Base-by-base conservation (phyloP, 163 green algal genomes). In the Smithsoniella earleae region DNA sequence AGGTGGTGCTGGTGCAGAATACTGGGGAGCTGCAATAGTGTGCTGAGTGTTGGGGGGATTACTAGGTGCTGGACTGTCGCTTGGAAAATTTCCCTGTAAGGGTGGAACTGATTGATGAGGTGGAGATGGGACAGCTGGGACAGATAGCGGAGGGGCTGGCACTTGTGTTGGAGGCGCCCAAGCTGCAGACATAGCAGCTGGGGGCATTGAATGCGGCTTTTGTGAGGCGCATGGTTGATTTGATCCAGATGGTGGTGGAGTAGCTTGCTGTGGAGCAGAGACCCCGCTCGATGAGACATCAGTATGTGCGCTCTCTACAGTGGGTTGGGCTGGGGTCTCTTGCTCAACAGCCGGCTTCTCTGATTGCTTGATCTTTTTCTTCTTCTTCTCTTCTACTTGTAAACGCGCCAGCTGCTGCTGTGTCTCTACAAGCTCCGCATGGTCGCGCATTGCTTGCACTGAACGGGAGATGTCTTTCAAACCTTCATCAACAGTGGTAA, bases 401-500 rank as follows among this genome's bases (percentile, higher is more conserved):
- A 43, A 13, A 30, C 34, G 58, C 3, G 5, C n/a, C 18, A 69
- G n/a, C 18, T 16, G n/a, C 58, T 69, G 58, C 58, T 69, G 58
- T 38, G 58, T 13, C 43, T 69, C 58, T 36, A 69, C 27, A 16
- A 69, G 58, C 16, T 37, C 58, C 5, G 58, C 5, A 33, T 69
- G 58, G 25, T 69, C 58, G 20, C 58, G 58, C 58, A 69, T 69
- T 16, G 58, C 58, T 69, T 69, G 58, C n/a, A 69, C 58, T 30
- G 58, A 69, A 16, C 58, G 58, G 3, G 22, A 4, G 58, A 36
- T 34, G 16, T 69, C 58, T 13, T 34, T 69, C 16, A 69, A 36
- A 16, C 58, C 58, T 13, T 69, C 58, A 13, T 69, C 58, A 5
- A 69, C 58, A n/a, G 58, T 2, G 8, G 58, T 40, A 33, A 69